Base-by-base conservation (phyloP, 768 basidiomycete genomes). In the Pholiota molesta region DNA sequence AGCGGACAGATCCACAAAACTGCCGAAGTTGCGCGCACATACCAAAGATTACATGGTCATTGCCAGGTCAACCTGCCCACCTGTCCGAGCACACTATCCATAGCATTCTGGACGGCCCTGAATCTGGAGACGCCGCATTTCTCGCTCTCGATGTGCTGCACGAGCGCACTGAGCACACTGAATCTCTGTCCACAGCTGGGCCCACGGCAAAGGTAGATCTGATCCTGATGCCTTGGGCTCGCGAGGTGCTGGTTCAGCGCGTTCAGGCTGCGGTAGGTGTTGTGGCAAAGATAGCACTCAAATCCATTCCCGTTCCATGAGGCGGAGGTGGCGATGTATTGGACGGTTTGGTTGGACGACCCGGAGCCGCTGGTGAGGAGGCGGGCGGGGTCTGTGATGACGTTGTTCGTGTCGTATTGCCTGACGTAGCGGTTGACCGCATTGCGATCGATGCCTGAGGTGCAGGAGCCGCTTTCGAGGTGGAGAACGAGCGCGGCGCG, bases 201-300 rank as follows among this genome's bases (percentile, higher is more conserved):
- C 47, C 79, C 69, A 3, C 86, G 86, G 73, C 89, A 91, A 2
- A 79, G 65, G 66, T 86, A 90, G 2, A 81, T 75, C 69, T 76
- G 79, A 1, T 80, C 77, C 64, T 80, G 71, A 68, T 90, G 90
- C 2, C 68, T 74, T 2, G 90, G 86, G 71, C 89, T 90, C 54
- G 79, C 77, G 47, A 91, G 77, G 67, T 91, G 91, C 63, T 81
- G 77, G 66, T 91, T 88, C 54, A 91, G 78, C 7, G 72, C 74
- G 0, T 16, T 11, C 13, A 89, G 78, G 0, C 74, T 66, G 54
- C 65, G 29, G 66, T 80, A 86, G 13, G 54, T 65, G 21, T 56
- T 60, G 69, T 85, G 79, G 70, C 90, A 91, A 26, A 91, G 71
- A 68, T 84, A 84, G 71, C 89, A 91, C 71, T 91, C 88, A 70